Evolutionary conservation across 1,284 basidiomycete species (phyloP).

Genomic region (Heliocybe sulcata): DNA sequence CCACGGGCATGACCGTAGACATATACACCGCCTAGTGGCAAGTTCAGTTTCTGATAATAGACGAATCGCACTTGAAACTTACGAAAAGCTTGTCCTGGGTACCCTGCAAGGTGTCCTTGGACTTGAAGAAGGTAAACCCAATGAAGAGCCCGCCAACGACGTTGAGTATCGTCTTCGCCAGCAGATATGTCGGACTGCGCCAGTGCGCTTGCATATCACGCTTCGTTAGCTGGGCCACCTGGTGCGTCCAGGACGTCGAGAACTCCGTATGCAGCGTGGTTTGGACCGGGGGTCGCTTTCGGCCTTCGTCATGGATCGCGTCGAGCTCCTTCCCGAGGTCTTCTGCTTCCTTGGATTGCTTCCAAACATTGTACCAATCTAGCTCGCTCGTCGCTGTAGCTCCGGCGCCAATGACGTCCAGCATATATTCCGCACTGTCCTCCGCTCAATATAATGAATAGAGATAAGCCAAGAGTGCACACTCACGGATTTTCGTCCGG

Average conservation of each 20-base stretch:
- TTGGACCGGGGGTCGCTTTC: constrained; percentile 19
- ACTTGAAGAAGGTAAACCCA: constrained; percentile 66
- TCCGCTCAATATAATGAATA: neutral
- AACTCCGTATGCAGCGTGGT: constrained; percentile 31
- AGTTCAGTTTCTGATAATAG: neutral
- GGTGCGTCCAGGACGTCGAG: constrained; percentile 38
- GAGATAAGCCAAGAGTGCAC: constrained; percentile 22
- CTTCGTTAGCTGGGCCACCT: constrained; percentile 35
- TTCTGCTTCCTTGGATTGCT: constrained; percentile 18
- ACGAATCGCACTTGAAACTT: constrained; percentile 8
- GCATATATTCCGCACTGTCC: constrained; percentile 61
- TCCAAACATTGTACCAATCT: constrained; percentile 29
- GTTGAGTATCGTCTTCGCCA: constrained; percentile 65
- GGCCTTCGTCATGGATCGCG: constrained; percentile 24
- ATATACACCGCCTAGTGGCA: constrained; percentile 32
- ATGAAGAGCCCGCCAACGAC: constrained; percentile 53
- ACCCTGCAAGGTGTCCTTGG: constrained; percentile 60
- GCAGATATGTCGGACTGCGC: constrained; percentile 68
- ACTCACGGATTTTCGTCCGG: constrained; percentile 35
- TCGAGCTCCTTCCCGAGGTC: constrained; percentile 20
- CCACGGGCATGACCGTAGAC: constrained; percentile 35
- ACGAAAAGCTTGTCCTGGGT: constrained; percentile 81
- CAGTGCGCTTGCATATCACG: constrained; percentile 50
- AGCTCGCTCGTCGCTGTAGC: constrained; percentile 22
- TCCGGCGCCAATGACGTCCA: constrained; percentile 65